A percentile compares a stretch with the other conserved stretches of the same genome.
phyloP scores from a whole-genome alignment of 192 early-diverging fungal species.

The Coemansia nantahalensis region DNA sequence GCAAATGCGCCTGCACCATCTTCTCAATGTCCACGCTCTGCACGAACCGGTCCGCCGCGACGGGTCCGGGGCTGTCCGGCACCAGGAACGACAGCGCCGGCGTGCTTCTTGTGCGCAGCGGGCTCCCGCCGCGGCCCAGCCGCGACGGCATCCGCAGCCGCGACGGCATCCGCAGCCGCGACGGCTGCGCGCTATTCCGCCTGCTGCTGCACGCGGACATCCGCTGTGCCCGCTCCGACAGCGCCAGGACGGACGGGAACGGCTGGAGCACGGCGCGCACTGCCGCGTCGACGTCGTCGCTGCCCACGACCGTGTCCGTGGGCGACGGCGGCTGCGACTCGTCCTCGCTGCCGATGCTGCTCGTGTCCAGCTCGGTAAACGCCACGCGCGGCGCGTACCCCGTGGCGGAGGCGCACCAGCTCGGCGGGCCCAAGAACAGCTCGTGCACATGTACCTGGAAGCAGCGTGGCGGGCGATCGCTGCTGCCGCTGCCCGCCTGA shows the following conservation, averaged over 20 bases:
- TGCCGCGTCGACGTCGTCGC: conserved; percentile 2
- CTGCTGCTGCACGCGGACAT: too few relatives aligned
- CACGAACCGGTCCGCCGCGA: not conserved
- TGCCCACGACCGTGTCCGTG: not conserved
- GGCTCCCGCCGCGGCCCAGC: not conserved
- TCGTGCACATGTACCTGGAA: conserved; percentile 13
- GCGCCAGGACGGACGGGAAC: conserved; percentile 14
- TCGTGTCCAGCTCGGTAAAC: not conserved
- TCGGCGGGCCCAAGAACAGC: conserved; percentile 6
- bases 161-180: conserved; percentile 5
- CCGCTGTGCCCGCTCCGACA: not conserved
- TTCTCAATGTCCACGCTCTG: conserved; percentile 26
- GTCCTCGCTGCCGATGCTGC: not conserved
- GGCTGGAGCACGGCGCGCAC: conserved; percentile 1
- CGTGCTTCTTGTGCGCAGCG: too few relatives aligned
- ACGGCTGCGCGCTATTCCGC: too few relatives aligned
- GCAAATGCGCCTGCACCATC: conserved; percentile 35
- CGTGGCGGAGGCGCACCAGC: too few relatives aligned
- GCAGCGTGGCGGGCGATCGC: conserved; percentile 2
- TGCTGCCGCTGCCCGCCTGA: too few relatives aligned
- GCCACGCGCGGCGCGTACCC: not conserved
- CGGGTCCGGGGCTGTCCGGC: not conserved
- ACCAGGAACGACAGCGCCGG: conserved; percentile 17
- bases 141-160: not conserved
- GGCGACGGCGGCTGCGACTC: not conserved